Percentiles rank a stretch among this genome's conserved stretches.
Conservation (phyloP, 2,329 filamentous ascomycete genomes). For the Diaporthe vaccinii region DNA sequence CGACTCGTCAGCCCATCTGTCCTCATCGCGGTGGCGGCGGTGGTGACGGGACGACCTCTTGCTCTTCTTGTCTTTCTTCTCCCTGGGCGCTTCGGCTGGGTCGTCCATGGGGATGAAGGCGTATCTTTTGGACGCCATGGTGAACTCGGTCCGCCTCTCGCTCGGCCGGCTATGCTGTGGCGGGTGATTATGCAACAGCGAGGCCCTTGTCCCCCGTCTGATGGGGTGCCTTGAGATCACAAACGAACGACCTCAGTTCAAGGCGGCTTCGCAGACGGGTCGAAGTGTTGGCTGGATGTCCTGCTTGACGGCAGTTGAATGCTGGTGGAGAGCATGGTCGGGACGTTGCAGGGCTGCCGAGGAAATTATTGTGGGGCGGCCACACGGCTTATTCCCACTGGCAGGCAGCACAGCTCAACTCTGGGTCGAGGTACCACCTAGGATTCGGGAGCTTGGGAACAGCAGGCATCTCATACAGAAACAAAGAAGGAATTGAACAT, state of each 20-base stretch:
- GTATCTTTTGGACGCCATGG: slow-evolving; percentile 67
- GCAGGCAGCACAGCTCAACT: background rate
- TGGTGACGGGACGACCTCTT: slow-evolving; percentile 46
- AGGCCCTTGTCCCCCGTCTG: background rate
- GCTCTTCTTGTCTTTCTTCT: slow-evolving; percentile 62
- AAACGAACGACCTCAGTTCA: background rate
- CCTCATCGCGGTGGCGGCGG: slow-evolving; percentile 53
- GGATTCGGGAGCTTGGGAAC: background rate
- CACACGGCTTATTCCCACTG: background rate
- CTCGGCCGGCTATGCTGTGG: background rate
- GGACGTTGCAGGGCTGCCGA: slow-evolving; percentile 3
- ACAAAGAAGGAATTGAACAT: background rate
- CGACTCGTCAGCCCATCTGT: slow-evolving; percentile 87
- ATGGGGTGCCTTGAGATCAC: background rate
- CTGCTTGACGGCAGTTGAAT: background rate
- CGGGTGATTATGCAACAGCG: background rate
- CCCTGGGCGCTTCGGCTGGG: slow-evolving; percentile 60
- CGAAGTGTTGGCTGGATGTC: background rate
- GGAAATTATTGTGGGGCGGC: slow-evolving; percentile 15
- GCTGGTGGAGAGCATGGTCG: background rate
- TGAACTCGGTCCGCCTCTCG: background rate
- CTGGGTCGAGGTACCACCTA: background rate
- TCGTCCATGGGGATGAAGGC: slow-evolving; percentile 78
- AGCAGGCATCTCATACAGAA: background rate
- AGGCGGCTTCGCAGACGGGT: background rate